Percentiles rank a stretch among this genome's conserved stretches.
phyloP scores from a whole-genome alignment of 78 protist species.

The Guillardia theta region DNA sequence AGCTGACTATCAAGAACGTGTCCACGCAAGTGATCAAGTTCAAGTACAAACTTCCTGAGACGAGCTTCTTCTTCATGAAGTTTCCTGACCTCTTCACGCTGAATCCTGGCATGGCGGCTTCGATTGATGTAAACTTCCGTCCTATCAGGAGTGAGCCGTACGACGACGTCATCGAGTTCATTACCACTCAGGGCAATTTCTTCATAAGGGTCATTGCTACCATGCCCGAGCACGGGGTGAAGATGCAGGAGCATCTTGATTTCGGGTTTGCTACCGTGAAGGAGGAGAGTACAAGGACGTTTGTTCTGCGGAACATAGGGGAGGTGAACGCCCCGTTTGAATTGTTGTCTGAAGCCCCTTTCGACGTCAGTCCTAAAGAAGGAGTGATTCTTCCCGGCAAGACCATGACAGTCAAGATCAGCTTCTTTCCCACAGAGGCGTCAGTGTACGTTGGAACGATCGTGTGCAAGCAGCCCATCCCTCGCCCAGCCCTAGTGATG shows the following conservation, averaged over 20 bases:
- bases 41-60: constrained; percentile 29
- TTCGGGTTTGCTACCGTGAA: constrained; percentile 5
- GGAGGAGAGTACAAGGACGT: neutral
- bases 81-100: constrained; percentile 20
- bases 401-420: neutral
- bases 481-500: neutral
- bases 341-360: neutral
- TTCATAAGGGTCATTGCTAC: neutral
- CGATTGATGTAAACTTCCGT: neutral
- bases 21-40: neutral
- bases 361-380: neutral
- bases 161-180: constrained; percentile 38
- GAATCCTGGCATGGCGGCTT: constrained; percentile 5
- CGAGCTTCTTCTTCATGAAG: constrained; percentile 29
- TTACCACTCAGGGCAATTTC: neutral
- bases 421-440: neutral
- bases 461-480: neutral
- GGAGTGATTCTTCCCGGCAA: neutral
- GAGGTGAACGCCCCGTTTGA: constrained; percentile 16
- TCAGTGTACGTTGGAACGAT: neutral
- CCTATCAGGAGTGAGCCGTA: constrained; percentile 2
- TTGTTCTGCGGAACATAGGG: neutral
- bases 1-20: constrained; percentile 10
- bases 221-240: neutral
- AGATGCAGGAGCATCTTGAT: constrained; percentile 6